Base-by-base conservation (phyloP, 2,329 filamentous ascomycete genomes). In the Colletotrichum musae region DNA sequence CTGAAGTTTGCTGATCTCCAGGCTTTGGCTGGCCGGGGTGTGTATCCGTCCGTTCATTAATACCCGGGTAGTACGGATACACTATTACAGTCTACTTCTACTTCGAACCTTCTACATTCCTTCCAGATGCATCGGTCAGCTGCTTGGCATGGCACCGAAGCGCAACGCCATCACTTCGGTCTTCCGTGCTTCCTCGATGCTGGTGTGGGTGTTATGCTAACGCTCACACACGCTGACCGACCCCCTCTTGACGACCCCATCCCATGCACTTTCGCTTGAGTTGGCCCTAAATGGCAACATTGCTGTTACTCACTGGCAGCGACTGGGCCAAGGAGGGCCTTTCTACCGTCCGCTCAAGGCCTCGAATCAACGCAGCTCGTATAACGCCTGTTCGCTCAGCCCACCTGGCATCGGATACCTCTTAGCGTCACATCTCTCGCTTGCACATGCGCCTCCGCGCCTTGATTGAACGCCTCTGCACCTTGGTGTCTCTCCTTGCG, bases 221-320 rank as follows among this genome's bases (percentile, higher is more conserved):
- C 3, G 32, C 32, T 36, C 32, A 36, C 32, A 36, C 43, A 47
- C n/a, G 15, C 13, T 47, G 43, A n/a, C 41, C 41, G 43, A 47
- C 41, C 41, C 41, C 41, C 41, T 43, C 41, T 43, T 43, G 13
- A 12, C 41, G 21, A 39, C 53, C 53, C 53, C 7, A 13, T 56
- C 43, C 41, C 12, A 53, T 64, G 65, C 65, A 32, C 10, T 45
- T 43, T 65, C 65, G 65, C 65, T 65, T 65, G 54, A 53, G 39
- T 65, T 68, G 60, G 59, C 65, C 61, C 48, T n/a, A 54, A 65
- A 61, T 68, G 43, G 61, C 61, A 65, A n/a, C 9, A n/a, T 28
- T 12, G 50, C 32, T 21, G 48, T 51, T 16, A 16, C 43, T 15
- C 24, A 41, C n/a, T 56, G 32, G 62, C 45, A 43, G 41, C 7